Conservation (phyloP, 805 yeast genomes). For the Pichia heedii region DNA sequence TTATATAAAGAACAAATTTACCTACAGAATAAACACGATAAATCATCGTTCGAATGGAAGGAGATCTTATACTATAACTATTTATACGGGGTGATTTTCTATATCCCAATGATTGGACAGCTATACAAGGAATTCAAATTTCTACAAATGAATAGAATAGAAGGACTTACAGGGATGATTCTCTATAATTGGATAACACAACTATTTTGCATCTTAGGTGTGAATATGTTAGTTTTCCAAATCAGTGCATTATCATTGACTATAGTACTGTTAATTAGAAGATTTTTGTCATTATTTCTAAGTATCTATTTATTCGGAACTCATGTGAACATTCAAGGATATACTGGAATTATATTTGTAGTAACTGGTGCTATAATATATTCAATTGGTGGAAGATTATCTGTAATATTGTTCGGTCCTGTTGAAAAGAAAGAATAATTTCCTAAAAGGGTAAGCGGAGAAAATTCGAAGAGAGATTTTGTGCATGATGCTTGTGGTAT, state of each 20-base stretch:
- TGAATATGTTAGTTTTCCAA: slow-evolving; percentile 47
- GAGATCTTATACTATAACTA: slow-evolving; percentile 59
- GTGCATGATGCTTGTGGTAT: no score
- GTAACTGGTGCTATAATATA: slow-evolving; percentile 49
- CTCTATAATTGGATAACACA: slow-evolving; percentile 44
- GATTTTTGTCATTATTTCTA: slow-evolving; percentile 49
- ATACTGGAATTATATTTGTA: slow-evolving; percentile 42
- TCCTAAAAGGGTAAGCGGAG: no score
- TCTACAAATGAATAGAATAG: background rate
- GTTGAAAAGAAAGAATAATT: background rate
- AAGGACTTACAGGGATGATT: slow-evolving; percentile 20
- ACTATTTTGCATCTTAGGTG: slow-evolving; percentile 58
- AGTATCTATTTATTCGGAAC: slow-evolving; percentile 48
- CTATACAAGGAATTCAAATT: slow-evolving; percentile 11
- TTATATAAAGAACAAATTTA: slow-evolving; percentile 44
- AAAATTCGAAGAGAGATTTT: no score
- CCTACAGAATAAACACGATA: slow-evolving; percentile 28
- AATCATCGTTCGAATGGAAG: slow-evolving; percentile 37
- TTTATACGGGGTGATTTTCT: slow-evolving; percentile 45
- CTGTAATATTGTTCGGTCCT: no score
- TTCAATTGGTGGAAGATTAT: slow-evolving; percentile 4
- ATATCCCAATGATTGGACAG: slow-evolving; percentile 29
- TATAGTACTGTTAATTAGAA: slow-evolving; percentile 51
- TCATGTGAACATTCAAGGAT: slow-evolving; percentile 29
- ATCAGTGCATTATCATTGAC: slow-evolving; percentile 57